Evolutionary conservation across 2,329 filamentous ascomycete species (phyloP), one percentile per base, ranked within the genome.

Genomic region (Monascus ruber): DNA sequence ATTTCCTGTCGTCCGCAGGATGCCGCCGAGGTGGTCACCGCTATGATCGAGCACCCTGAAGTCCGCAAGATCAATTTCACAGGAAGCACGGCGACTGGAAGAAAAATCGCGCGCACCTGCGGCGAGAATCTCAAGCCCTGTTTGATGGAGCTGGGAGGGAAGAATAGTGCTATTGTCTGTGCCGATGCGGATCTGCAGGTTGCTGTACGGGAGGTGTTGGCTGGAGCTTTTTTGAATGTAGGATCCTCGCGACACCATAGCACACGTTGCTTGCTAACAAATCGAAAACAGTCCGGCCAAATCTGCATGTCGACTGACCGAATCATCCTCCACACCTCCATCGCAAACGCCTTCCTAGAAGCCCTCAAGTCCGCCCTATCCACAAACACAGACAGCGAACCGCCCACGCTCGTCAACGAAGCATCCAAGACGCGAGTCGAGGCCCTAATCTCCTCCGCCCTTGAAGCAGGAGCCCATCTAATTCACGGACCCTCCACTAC

Each of bases 261-360:
- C 17, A 26, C 10, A 33, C 35, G 4, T 31, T 31, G 25, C 10
- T 24, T 4, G 17, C 26, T n/a, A 48, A 81, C 32, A 71, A 11
- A 34, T 26, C n/a, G 5, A 10, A 4, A 37, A 26, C 36, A 64
- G 55, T 56, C 69, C 2, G 85, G 85, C 0, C 85, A 93, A 60
- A 78, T 89, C 33, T 91, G 85, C 69, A 89, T 91, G 83, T 71
- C 73, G 24, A 89, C 84, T 0, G 85, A 91, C 61, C 73, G 79
- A 11, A 79, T 88, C 40, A 56, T 79, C 24, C 70, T 80, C n/a
- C 70, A 78, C 55, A 65, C 66, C 36, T 65, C 63, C 31, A 67
- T 81, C 44, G 64, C 66, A 34, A 56, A 63, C 4, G 53, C 66
- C 3, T 81, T 81, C 56, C 66, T 62, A n/a, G 53, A 62, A 8